Base-by-base conservation (phyloP, 441 rosid genomes). In the Isatis lusitanica region DNA sequence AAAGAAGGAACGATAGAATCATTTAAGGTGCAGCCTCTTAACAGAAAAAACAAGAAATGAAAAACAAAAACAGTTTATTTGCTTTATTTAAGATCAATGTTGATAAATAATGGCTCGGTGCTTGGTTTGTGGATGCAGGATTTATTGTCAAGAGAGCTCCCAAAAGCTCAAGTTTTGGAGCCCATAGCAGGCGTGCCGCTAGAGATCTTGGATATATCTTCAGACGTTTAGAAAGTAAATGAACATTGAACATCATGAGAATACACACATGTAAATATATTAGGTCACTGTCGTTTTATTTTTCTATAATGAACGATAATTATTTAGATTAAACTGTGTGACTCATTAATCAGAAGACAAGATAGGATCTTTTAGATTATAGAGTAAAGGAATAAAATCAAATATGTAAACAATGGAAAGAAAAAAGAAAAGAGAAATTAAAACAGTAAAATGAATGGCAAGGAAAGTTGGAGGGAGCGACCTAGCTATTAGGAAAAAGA, bases 1-100 rank as follows among this genome's bases (percentile, higher is more conserved):
- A 28, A 76, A 13, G 89, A 89, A 78, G 92, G 97, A 84, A 93
- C 97, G 2, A 35, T 91, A 1, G 85, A 88, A 73, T 94, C 90
- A n/a, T 91, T 94, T 79, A 86, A 91, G 96, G 97, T 93, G 16
- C 52, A 33, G 26, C 16, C 8, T 58, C 38, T 42, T 60, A 42
- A 28, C 39, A 71, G n/a, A 2, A 8, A 36, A 16, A 70, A 42
- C 35, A 31, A 33, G 36, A 30, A 4, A 2, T 47, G 24, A 35
- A 68, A 68, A 24, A 15, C 12, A 10, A 28, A 16, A 33, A 21
- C 9, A 39, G 31, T 48, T 50, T 53, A 7, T 57, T 71, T 46
- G 68, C n/a, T 65, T n/a, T 6, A 39, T 56, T 0, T 38, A 0
- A 63, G 30, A 50, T 36, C 13, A 65, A 12, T 71, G 68, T 42